Base-by-base conservation (phyloP, 1,139 yeast genomes). In the Yarrowia galli region DNA sequence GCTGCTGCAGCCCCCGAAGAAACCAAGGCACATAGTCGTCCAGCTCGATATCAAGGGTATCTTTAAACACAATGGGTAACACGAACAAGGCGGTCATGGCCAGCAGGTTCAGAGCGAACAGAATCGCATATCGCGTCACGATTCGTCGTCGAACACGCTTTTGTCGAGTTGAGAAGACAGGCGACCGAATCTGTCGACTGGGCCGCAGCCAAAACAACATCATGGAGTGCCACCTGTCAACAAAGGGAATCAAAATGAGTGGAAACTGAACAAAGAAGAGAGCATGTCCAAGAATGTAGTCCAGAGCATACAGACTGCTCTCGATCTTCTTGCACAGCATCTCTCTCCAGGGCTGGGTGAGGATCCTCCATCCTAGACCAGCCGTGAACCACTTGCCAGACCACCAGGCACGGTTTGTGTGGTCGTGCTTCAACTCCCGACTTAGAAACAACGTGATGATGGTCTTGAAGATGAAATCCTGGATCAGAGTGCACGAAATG, bases 181-280 rank as follows among this genome's bases (percentile, higher is more conserved):
- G 76, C 68, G 84, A 77, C 63, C 84, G 77, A 60, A 84, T 75
- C 72, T 86, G 84, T 70, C 80, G 76, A 1, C 84, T 82, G 0
- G 97, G 97, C 65, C 82, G 84, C 67, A 91, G 79, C 98, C 97
- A 92, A 76, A 92, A 86, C 58, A 92, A 80, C 83, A 90, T 84
- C 77, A 88, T 80, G 0, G 96, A 86, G 75, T 92, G 98, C 88
- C 92, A 86, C 68, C 83, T 83, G 75, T 91, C 95, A 65, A 89
- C 79, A 71, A 82, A 88, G 0, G 97, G 97, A 4, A 90, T 75
- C 45, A 89, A 78, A 40, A 91, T 76, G 0, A 89, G 60, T 0
- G 96, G 96, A 0, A 85, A 79, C 76, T 91, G 87, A 3, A 82
- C 74, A 69, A 87, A 83, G 61, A 91, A 77, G 16, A 92, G 75